Base-by-base conservation (phyloP, 352 stramenopile species). In the Phytophthora sp. region DNA sequence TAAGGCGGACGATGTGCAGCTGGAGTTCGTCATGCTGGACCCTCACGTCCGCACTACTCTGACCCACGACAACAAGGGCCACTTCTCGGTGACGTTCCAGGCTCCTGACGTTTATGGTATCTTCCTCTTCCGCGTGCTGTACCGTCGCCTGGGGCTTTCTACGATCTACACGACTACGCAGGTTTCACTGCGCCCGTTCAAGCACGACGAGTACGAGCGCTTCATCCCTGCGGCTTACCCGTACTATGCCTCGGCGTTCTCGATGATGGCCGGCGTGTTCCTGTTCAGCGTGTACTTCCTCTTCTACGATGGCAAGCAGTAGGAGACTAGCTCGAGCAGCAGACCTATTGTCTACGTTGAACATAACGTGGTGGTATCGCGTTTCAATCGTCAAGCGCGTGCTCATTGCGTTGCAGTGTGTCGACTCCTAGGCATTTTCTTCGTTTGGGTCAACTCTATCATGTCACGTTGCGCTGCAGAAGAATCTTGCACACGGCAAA, bases 11-110 rank as follows among this genome's bases (percentile, higher is more conserved):
- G 91, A 97, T 41, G 74, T 97, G 57, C 92, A 98, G 80, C 74
- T 98, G 23, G 94, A 98, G 72, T 98, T 98, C 52, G 91, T 98
- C 37, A 98, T 98, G 94, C 81, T 98, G 26, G 91, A 98, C 72
- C 86, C 94, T 28, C 83, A 98, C 66, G 85, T 98, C 50, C 80
- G 92, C 54, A 97, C 89, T 58, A 97, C 87, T 20, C 68, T 98
- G 55, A 54, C 38, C 3, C 83, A 92, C 64, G 64, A 92, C 69
- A 64, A 66, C 54, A 76, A 84, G 28, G 87, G 89, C 39, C 82
- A 88, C 46, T 97, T 94, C 54, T 73, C 67, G 4, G 86, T 90
- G 42, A 95, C 85, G 7, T 97, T 97, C 41, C 88, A 89, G 48
- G 80, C 88, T 21, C 94, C 94, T 2, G 94, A 98, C 64, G 79